Conservation (phyloP, 2,329 filamentous ascomycete genomes). For the Exophiala phaeomuriformis region DNA sequence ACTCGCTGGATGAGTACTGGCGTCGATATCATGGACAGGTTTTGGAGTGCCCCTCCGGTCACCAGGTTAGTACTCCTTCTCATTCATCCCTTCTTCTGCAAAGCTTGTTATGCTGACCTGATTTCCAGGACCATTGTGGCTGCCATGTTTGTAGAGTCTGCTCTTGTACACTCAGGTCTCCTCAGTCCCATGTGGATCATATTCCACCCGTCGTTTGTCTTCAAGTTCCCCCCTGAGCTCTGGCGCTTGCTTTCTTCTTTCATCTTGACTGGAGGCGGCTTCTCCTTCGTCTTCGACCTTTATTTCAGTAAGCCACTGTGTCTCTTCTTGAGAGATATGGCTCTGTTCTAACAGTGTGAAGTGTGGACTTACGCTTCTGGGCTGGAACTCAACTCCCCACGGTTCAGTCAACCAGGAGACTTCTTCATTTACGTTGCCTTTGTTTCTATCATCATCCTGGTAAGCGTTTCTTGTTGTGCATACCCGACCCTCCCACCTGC, state of each 20-base stretch:
- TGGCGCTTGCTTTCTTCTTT: slow-evolving; percentile 56
- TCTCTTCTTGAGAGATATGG: slow-evolving; percentile 28
- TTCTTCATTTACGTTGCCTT: slow-evolving; percentile 75
- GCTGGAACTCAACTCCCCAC: slow-evolving; percentile 63
- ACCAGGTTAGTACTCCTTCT: slow-evolving; percentile 48
- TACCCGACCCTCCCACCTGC: slow-evolving; percentile 22
- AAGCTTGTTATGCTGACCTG: slow-evolving; percentile 41
- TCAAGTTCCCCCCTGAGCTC: slow-evolving; percentile 52
- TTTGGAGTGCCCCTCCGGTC: slow-evolving; percentile 60
- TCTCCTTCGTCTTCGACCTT: slow-evolving; percentile 62
- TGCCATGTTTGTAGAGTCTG: slow-evolving; percentile 55
- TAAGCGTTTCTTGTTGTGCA: slow-evolving; percentile 49
- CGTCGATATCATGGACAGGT: slow-evolving; percentile 47
- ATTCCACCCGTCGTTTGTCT: slow-evolving; percentile 44
- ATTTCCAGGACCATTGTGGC: slow-evolving; percentile 58
- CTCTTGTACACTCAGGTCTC: slow-evolving; percentile 53
- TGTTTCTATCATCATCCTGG: slow-evolving; percentile 62
- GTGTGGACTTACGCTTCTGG: slow-evolving; percentile 70
- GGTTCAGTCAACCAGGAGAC: slow-evolving; percentile 69
- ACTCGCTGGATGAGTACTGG: slow-evolving; percentile 10
- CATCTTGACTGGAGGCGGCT: slow-evolving; percentile 48
- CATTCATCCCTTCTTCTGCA: slow-evolving; percentile 11
- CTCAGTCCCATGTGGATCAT: slow-evolving; percentile 47
- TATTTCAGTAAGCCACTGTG: slow-evolving; percentile 54
- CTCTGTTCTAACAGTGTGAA: slow-evolving; percentile 29